These are phyloP conservation scores for Veloporphyrellus conicus DNA, from an alignment of 1,284 basidiomycete genomes.

Conservation along the genomic window DNA sequence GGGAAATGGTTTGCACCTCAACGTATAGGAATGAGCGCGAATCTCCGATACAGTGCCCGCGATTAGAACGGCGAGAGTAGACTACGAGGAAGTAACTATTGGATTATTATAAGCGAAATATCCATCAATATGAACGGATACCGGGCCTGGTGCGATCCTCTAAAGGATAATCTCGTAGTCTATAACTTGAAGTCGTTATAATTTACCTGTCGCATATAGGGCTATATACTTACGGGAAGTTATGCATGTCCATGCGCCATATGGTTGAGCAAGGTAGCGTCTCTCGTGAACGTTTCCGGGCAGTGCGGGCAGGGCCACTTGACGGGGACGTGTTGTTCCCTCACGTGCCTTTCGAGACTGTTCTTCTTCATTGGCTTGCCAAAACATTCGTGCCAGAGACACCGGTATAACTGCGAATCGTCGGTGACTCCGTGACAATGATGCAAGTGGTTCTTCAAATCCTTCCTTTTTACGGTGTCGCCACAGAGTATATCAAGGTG, in stretches of 20 bases:
- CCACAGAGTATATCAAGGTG: constrained; percentile 1
- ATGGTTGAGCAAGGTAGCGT: constrained; percentile 1
- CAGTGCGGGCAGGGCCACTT: constrained; percentile 16
- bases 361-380: constrained; percentile 1
- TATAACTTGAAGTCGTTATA: not conserved
- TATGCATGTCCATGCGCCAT: not conserved
- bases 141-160: not conserved
- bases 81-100: not conserved
- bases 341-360: constrained; percentile 12
- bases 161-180: too few relatives aligned
- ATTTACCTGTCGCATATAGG: not conserved
- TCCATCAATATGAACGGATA: too few relatives aligned
- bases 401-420: constrained; percentile 4
- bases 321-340: constrained; percentile 10
- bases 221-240: constrained; percentile 4
- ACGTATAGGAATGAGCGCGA: not conserved
- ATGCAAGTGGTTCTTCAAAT: constrained; percentile 10
- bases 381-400: constrained; percentile 11
- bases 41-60: not conserved
- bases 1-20: constrained; percentile 18
- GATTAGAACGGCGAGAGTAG: not conserved
- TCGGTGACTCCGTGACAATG: constrained; percentile 4
- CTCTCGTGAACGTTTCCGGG: constrained; percentile 3
- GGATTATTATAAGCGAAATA: not conserved
- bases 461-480: not conserved